Percentiles rank a stretch among this genome's conserved stretches.
Evolutionary conservation across 768 basidiomycete genomes (phyloP).

Genomic region (Cantharellus anzutake): DNA sequence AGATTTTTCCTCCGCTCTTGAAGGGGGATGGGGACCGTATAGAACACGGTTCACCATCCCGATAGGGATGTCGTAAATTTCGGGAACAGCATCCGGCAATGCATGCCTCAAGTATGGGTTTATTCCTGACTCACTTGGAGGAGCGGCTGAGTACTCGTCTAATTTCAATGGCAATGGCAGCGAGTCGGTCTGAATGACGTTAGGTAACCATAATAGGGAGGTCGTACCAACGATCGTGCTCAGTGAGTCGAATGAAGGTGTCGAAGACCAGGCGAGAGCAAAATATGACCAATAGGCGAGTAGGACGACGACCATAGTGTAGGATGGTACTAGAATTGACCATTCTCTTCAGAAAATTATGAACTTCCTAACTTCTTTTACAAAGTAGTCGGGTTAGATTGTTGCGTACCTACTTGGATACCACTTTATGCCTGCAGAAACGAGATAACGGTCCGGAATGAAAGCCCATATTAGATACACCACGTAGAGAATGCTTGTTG

Average conservation of each 20-base stretch:
- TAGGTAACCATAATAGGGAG: background rate
- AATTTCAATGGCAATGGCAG: background rate
- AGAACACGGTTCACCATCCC: conserved; percentile 55
- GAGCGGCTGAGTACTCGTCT: conserved; percentile 31
- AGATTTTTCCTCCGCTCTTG: no score
- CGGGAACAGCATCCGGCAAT: conserved; percentile 31
- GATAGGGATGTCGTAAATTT: conserved; percentile 67
- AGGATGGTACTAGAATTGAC: conserved; percentile 66
- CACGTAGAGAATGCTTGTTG: conserved; percentile 49
- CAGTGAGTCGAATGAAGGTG: conserved; percentile 50
- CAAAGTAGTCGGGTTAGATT: background rate
- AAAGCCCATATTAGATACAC: conserved; percentile 67
- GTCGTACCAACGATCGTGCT: conserved; percentile 45
- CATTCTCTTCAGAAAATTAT: conserved; percentile 42
- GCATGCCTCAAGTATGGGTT: conserved; percentile 33
- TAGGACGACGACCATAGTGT: conserved; percentile 47
- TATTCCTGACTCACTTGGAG: conserved; percentile 9
- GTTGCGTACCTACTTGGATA: conserved; percentile 60
- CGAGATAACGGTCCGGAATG: conserved; percentile 50
- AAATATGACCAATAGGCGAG: conserved; percentile 64
- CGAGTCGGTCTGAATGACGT: background rate
- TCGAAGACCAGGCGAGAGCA: conserved; percentile 48
- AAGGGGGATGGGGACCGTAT: background rate
- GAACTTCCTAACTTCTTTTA: background rate
- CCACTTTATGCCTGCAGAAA: conserved; percentile 53